Evolutionary conservation across 2,329 filamentous ascomycete species (phyloP).

Genomic region (Sclerotiophoma versabilis): DNA sequence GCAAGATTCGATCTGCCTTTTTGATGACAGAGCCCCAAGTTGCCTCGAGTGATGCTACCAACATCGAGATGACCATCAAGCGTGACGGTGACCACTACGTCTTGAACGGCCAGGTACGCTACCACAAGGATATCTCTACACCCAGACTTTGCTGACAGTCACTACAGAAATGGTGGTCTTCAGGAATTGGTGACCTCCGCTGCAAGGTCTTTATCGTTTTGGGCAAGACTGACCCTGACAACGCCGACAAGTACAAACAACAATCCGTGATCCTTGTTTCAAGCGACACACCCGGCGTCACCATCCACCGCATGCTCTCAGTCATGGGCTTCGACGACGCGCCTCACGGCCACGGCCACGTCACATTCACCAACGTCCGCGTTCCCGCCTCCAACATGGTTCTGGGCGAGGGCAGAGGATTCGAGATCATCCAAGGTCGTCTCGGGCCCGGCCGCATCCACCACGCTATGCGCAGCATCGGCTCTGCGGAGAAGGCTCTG

Average conservation of each 20-base stretch:
- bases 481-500: constrained; percentile 86
- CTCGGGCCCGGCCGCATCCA: constrained; percentile 96
- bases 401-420: constrained; percentile 90
- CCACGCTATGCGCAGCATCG: constrained; percentile 95
- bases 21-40: constrained; percentile 93
- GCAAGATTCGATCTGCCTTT: constrained; percentile 87
- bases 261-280: constrained; percentile 94
- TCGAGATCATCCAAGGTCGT: constrained; percentile 98
- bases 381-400: constrained; percentile 85
- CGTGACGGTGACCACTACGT: constrained; percentile 88
- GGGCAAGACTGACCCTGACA: constrained; percentile 84
- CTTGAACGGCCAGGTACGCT: constrained; percentile 79
- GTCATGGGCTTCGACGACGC: constrained; percentile 98
- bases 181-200: constrained; percentile 88
- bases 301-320: constrained; percentile 89
- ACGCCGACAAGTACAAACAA: constrained; percentile 82
- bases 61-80: constrained; percentile 84
- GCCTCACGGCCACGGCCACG: constrained; percentile 96
- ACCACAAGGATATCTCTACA: no score
- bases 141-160: background rate
- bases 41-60: constrained; percentile 89
- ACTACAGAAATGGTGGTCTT: constrained; percentile 97
- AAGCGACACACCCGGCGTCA: constrained; percentile 80
- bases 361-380: constrained; percentile 87
- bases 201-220: constrained; percentile 96